A percentile compares a stretch with the other conserved stretches of the same genome.
Evolutionary conservation across 225 moss, liverwort and hornwort species (phyloP).

Genomic region (Marchantia polymorpha): DNA sequence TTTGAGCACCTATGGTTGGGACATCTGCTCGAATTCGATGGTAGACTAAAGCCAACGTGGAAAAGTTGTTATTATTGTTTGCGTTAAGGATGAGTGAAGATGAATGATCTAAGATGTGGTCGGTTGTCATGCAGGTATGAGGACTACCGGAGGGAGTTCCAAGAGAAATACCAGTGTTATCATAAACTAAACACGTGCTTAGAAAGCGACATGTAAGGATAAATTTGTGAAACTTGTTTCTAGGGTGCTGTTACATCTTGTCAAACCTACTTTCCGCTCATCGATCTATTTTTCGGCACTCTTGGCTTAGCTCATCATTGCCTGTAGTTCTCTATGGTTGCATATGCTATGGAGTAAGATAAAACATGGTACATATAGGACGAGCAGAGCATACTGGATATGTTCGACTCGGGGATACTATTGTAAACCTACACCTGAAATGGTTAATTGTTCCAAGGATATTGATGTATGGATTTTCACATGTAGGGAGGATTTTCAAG

Average conservation of each 20-base stretch:
- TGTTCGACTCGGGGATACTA: background rate
- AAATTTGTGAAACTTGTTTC: background rate
- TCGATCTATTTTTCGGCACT: too few relatives aligned
- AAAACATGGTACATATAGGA: too few relatives aligned
- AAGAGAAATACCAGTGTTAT: conserved; percentile 72
- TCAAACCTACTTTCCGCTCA: too few relatives aligned
- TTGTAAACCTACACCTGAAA: too few relatives aligned
- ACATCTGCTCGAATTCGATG: too few relatives aligned
- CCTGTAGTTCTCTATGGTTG: too few relatives aligned
- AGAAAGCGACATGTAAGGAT: conserved; percentile 60
- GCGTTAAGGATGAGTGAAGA: background rate
- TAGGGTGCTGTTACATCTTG: too few relatives aligned
- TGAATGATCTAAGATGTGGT: background rate
- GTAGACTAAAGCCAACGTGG: too few relatives aligned
- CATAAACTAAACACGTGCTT: conserved; percentile 55
- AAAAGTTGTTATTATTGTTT: background rate
- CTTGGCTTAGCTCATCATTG: too few relatives aligned
- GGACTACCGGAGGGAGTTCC: conserved; percentile 67
- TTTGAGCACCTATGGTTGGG: too few relatives aligned
- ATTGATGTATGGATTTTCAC: background rate
- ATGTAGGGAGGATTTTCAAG: conserved; percentile 37
- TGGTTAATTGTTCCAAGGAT: too few relatives aligned
- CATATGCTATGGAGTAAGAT: too few relatives aligned
- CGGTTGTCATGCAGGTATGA: conserved; percentile 40
- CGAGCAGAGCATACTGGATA: background rate